A percentile compares a stretch with the other conserved stretches of the same genome.
Conservation (phyloP, 164 flowering plant species). For the Cinnamomum micranthum region DNA sequence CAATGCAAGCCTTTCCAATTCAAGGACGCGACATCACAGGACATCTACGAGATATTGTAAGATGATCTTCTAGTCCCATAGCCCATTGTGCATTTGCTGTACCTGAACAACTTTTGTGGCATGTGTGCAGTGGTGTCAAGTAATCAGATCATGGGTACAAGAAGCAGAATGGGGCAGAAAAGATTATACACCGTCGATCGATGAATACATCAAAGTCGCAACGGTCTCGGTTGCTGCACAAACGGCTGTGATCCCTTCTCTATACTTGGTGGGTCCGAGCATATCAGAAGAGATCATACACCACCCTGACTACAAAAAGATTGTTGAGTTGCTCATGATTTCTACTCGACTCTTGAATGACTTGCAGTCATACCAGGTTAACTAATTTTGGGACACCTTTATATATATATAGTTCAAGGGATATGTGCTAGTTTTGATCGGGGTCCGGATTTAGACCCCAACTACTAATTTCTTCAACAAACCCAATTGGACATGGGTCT, state of each 20-base stretch:
- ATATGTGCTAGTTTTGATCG: not conserved
- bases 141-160: constrained; percentile 2
- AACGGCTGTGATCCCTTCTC: not conserved
- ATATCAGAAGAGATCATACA: constrained; percentile 1
- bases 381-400: too few species aligned
- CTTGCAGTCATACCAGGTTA: not conserved
- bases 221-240: not conserved
- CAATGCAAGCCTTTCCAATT: constrained; percentile 5
- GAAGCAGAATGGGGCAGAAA: constrained; percentile 4
- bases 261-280: constrained; percentile 4
- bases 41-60: constrained; percentile 8
- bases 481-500: not conserved
- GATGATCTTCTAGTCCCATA: not conserved
- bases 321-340: constrained; percentile 35
- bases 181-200: constrained; percentile 1
- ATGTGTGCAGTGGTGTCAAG: constrained; percentile 5
- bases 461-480: too few species aligned
- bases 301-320: constrained; percentile 8
- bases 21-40: constrained; percentile 5
- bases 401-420: too few species aligned
- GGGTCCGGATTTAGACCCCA: not conserved
- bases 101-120: not conserved
- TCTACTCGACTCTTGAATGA: constrained; percentile 35
- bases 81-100: not conserved
- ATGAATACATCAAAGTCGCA: constrained; percentile 2